Conservation (phyloP, 2,329 filamentous ascomycete genomes). For the Trichophaea hybrida region DNA sequence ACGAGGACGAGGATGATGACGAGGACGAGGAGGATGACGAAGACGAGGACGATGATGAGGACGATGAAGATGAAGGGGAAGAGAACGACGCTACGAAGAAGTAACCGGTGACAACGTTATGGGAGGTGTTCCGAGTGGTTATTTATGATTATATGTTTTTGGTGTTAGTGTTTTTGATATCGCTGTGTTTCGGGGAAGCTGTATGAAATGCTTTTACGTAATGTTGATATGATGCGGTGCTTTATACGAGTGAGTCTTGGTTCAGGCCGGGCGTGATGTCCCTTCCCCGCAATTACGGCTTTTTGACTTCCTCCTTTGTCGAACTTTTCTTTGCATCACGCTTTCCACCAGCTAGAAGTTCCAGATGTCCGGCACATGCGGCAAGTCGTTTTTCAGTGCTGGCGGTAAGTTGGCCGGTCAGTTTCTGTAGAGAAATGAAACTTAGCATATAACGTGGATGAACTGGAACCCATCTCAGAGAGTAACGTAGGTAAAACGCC, state of each 20-base stretch:
- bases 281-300: not conserved
- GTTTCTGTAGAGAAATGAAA: slow-evolving; percentile 9
- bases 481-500: not conserved
- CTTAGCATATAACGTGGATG: not conserved
- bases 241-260: too few species aligned
- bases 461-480: not conserved
- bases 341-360: slow-evolving; percentile 53
- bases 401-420: slow-evolving; percentile 35
- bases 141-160: too few species aligned
- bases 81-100: too few species aligned
- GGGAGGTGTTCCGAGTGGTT: too few species aligned
- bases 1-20: not conserved
- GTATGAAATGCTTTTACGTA: too few species aligned
- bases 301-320: not conserved
- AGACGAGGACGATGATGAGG: not conserved
- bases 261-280: too few species aligned
- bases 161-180: too few species aligned
- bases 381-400: slow-evolving; percentile 55
- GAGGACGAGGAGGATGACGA: too few species aligned
- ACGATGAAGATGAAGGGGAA: too few species aligned
- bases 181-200: too few species aligned
- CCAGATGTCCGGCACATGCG: slow-evolving; percentile 53
- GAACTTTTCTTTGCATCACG: slow-evolving; percentile 37
- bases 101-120: too few species aligned
- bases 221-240: too few species aligned